A percentile compares a stretch with the other conserved stretches of the same genome.
Conservation (phyloP, 2,329 filamentous ascomycete species). For the Dissoconium aciculare region DNA sequence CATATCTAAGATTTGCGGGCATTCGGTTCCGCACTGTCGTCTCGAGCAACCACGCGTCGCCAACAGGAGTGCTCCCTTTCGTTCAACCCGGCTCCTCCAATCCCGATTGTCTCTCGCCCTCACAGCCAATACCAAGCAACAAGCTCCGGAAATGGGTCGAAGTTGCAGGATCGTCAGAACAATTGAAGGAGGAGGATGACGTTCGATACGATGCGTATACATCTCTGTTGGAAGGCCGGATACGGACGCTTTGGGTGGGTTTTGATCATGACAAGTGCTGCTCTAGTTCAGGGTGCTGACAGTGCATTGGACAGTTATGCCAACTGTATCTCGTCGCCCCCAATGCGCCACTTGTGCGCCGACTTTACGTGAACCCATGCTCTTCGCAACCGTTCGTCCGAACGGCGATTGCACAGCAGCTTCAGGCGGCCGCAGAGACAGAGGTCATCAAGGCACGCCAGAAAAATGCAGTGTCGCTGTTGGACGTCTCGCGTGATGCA, state of each 20-base stretch:
- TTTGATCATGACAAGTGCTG: background rate
- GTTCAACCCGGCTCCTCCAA: constrained; percentile 45
- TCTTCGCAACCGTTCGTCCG: constrained; percentile 48
- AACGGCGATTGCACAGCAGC: constrained; percentile 45
- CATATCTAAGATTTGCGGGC: constrained; percentile 64
- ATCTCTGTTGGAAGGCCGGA: constrained; percentile 57
- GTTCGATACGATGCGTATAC: constrained; percentile 58
- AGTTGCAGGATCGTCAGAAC: constrained; percentile 21
- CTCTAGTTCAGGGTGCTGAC: background rate
- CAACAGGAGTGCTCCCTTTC: constrained; percentile 76
- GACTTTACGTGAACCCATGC: constrained; percentile 54
- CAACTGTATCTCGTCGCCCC: constrained; percentile 59
- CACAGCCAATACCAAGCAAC: constrained; percentile 39
- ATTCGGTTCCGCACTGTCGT: constrained; percentile 51
- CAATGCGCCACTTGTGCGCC: constrained; percentile 54
- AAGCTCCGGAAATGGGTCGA: constrained; percentile 55
- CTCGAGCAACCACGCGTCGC: constrained; percentile 87
- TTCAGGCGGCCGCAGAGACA: constrained; percentile 56
- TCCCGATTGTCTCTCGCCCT: constrained; percentile 15
- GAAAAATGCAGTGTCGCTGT: constrained; percentile 23
- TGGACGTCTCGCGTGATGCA: constrained; percentile 45
- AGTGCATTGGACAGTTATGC: constrained; percentile 44
- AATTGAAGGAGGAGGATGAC: constrained; percentile 34
- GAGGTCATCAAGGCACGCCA: constrained; percentile 54
- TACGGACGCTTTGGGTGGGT: constrained; percentile 74